phyloP scores from a whole-genome alignment of 192 early-diverging fungal species.

The Rhizophagus prolifer region DNA sequence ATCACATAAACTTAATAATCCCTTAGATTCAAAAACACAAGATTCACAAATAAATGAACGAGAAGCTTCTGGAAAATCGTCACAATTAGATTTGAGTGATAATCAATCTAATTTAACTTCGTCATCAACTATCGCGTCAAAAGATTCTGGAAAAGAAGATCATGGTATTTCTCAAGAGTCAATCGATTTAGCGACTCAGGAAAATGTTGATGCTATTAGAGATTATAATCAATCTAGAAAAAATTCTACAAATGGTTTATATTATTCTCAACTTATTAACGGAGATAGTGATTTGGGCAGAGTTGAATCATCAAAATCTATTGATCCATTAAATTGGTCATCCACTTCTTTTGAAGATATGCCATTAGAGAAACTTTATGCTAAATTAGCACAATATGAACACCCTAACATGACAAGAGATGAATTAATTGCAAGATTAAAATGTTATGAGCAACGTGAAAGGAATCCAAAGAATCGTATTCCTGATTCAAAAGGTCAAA shows the following conservation, averaged over 20 bases:
- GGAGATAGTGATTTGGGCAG: background rate
- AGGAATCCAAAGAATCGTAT: slow-evolving; percentile 2
- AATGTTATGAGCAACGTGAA: background rate
- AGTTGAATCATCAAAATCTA: slow-evolving; percentile 20
- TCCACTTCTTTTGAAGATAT: slow-evolving; percentile 1
- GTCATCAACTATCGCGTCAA: too few relatives aligned
- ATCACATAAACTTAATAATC: background rate
- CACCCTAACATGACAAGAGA: slow-evolving; percentile 1
- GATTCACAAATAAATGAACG: too few relatives aligned
- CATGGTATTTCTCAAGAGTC: too few relatives aligned
- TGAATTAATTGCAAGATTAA: slow-evolving; percentile 7
- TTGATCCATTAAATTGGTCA: background rate
- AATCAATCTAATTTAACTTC: too few relatives aligned
- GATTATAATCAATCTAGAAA: background rate
- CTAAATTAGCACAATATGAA: background rate
- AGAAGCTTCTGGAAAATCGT: too few relatives aligned
- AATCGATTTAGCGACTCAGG: too few relatives aligned
- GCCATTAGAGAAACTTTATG: background rate
- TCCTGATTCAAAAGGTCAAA: background rate
- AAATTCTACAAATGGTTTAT: background rate
- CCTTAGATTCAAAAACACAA: too few relatives aligned
- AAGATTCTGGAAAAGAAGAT: too few relatives aligned
- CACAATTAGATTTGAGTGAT: too few relatives aligned
- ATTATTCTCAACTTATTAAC: background rate
- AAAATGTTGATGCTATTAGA: too few relatives aligned